These are phyloP conservation scores for Coprinopsis cinerea DNA, from an alignment of 768 basidiomycete species.

Conservation along the genomic window DNA sequence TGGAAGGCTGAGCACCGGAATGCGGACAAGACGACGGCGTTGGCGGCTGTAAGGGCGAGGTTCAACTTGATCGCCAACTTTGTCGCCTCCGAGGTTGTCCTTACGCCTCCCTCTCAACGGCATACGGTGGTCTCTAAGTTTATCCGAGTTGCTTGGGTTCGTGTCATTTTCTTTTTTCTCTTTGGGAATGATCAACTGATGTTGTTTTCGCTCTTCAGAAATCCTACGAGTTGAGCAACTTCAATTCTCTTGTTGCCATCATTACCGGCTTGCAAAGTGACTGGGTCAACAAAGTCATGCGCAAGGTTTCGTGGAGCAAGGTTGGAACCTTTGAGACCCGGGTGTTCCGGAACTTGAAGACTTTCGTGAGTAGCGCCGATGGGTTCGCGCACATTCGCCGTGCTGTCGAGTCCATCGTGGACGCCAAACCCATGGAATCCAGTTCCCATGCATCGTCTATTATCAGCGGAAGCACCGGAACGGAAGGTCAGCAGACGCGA, in stretches of 20 bases:
- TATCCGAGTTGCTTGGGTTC: constrained; percentile 80
- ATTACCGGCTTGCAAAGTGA: constrained; percentile 69
- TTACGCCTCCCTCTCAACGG: constrained; percentile 64
- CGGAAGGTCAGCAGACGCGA: constrained; percentile 29
- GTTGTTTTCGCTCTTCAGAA: constrained; percentile 58
- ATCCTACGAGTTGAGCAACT: constrained; percentile 73
- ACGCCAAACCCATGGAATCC: constrained; percentile 55
- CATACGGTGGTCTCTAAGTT: constrained; percentile 67
- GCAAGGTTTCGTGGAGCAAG: constrained; percentile 53
- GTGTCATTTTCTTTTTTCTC: constrained; percentile 19
- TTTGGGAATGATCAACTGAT: not conserved
- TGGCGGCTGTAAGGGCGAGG: constrained; percentile 70
- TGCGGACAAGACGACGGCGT: constrained; percentile 59
- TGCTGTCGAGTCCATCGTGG: constrained; percentile 56
- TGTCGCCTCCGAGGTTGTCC: constrained; percentile 71
- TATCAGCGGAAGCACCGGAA: constrained; percentile 37
- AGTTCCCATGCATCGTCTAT: constrained; percentile 50
- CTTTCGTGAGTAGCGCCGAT: constrained; percentile 54
- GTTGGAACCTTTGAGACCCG: constrained; percentile 67
- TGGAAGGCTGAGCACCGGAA: constrained; percentile 59
- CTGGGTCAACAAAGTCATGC: constrained; percentile 63
- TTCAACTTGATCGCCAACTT: constrained; percentile 86
- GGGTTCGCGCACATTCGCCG: constrained; percentile 75
- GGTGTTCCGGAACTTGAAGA: constrained; percentile 65
- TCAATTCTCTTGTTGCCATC: constrained; percentile 73